phyloP scores from a whole-genome alignment of 1,284 basidiomycete species.

The Malassezia globosa region DNA sequence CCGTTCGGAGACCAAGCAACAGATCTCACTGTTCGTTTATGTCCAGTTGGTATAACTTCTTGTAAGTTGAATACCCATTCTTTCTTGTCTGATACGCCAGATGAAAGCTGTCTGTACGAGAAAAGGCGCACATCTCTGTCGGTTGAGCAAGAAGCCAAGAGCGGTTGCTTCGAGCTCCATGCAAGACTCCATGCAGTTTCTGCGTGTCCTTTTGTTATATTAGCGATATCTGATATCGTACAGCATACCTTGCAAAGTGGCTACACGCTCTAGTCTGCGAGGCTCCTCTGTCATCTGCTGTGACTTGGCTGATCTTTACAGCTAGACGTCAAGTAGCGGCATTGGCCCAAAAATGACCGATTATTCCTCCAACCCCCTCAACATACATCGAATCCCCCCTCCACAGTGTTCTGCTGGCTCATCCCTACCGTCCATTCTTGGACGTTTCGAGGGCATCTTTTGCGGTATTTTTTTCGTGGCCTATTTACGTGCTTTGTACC shows the following conservation, averaged over 20 bases:
- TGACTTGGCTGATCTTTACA: not conserved
- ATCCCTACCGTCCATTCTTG: no score
- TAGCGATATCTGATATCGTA: not conserved
- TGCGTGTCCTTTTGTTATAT: conserved; percentile 21
- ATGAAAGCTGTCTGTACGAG: conserved; percentile 53
- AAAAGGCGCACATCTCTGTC: conserved; percentile 85
- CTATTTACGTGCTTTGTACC: no score
- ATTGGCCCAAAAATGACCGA: no score
- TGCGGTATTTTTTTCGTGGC: no score
- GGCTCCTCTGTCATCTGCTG: not conserved
- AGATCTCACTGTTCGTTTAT: conserved; percentile 78
- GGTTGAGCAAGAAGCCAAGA: conserved; percentile 83
- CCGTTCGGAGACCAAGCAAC: conserved; percentile 85
- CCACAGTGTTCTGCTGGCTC: no score
- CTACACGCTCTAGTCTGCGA: conserved; percentile 9
- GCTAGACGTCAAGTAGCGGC: not conserved
- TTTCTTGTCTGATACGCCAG: conserved; percentile 15
- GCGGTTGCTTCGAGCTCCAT: conserved; percentile 74
- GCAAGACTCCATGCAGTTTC: conserved; percentile 63
- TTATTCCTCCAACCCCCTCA: no score
- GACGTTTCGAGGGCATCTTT: no score
- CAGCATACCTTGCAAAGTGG: conserved; percentile 7
- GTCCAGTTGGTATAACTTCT: conserved; percentile 57
- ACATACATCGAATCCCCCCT: no score
- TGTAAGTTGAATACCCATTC: conserved; percentile 30